phyloP scores from a whole-genome alignment of 2,329 filamentous ascomycete genomes.

The Dothistroma septosporum region DNA sequence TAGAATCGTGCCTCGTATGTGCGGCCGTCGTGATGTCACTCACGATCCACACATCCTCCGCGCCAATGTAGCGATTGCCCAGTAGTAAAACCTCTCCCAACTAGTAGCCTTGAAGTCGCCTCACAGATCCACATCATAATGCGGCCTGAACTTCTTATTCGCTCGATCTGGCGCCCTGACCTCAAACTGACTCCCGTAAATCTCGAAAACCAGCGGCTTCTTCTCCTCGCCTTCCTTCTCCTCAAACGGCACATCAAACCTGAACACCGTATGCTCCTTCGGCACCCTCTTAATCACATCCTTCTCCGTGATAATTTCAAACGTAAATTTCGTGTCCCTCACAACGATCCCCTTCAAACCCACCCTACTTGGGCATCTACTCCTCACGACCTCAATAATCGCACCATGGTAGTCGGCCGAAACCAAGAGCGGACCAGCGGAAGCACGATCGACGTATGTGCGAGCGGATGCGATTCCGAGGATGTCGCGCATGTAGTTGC shows the following conservation, averaged over 20 bases:
- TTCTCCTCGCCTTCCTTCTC: constrained; percentile 18
- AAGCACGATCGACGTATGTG: constrained; percentile 52
- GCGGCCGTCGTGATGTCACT: background rate
- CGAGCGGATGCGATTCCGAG: constrained; percentile 51
- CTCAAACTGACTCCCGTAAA: constrained; percentile 84
- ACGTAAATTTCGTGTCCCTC: constrained; percentile 78
- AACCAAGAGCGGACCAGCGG: constrained; percentile 67
- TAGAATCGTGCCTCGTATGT: background rate
- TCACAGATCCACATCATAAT: constrained; percentile 72
- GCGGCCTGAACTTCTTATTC: constrained; percentile 86
- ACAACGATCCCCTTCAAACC: constrained; percentile 83
- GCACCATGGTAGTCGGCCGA: constrained; percentile 92
- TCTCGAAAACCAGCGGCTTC: constrained; percentile 68
- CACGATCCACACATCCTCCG: too few relatives aligned
- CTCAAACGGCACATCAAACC: constrained; percentile 61
- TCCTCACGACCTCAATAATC: constrained; percentile 74
- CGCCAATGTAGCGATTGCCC: too few relatives aligned
- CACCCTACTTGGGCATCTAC: constrained; percentile 74
- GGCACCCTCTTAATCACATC: constrained; percentile 74
- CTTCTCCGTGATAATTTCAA: constrained; percentile 73
- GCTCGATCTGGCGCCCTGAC: constrained; percentile 77
- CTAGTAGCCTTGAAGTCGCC: too few relatives aligned
- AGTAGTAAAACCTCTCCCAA: too few relatives aligned
- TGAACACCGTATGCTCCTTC: constrained; percentile 85
- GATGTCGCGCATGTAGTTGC: constrained; percentile 77